phyloP scores from a whole-genome alignment of 768 basidiomycete species.

The Scleroderma bovista region DNA sequence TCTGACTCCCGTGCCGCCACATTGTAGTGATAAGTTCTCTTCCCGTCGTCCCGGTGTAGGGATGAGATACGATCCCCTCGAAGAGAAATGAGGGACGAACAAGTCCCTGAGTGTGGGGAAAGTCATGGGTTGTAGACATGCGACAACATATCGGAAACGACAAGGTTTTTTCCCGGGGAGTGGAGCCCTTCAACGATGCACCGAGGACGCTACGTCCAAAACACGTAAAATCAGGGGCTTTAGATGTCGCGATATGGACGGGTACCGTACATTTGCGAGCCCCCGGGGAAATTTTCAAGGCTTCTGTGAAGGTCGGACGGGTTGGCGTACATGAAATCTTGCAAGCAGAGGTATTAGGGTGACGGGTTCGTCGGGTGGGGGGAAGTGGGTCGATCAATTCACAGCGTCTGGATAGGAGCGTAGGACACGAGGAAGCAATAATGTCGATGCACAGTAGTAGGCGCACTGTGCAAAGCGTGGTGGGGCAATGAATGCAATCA shows the following conservation, averaged over 20 bases:
- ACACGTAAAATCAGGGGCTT: background rate
- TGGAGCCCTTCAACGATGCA: too few relatives aligned
- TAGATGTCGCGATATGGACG: too few relatives aligned
- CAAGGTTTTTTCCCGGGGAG: background rate
- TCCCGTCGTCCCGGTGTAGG: background rate
- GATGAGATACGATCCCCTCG: background rate
- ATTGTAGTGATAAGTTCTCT: background rate
- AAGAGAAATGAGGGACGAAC: background rate
- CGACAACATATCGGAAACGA: too few relatives aligned
- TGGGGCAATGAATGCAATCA: too few relatives aligned
- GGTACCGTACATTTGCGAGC: too few relatives aligned
- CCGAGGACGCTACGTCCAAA: too few relatives aligned
- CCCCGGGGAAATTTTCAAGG: background rate
- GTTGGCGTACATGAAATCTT: background rate
- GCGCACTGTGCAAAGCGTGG: too few relatives aligned
- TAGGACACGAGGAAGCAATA: too few relatives aligned
- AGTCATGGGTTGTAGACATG: too few relatives aligned
- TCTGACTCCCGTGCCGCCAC: background rate
- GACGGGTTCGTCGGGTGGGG: background rate
- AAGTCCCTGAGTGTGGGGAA: background rate
- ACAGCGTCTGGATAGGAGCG: background rate
- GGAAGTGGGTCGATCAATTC: background rate
- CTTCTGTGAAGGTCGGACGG: background rate
- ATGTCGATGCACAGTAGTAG: too few relatives aligned
- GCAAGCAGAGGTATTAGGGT: too few relatives aligned